Conservation (phyloP, 331 rosid genomes). For the Rhamnella rubrinervis region DNA sequence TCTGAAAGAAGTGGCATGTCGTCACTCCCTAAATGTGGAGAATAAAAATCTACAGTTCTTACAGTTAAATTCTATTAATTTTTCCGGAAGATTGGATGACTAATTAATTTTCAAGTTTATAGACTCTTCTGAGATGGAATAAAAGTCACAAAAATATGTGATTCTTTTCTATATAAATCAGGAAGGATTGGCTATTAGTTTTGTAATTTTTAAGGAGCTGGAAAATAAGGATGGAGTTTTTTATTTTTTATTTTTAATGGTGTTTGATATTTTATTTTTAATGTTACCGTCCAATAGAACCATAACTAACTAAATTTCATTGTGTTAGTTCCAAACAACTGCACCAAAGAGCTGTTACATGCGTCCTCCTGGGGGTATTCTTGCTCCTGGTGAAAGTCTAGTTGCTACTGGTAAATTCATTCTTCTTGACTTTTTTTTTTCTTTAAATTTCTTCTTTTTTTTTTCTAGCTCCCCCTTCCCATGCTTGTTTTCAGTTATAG, state of each 20-base stretch:
- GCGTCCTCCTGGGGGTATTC: constrained; percentile 97
- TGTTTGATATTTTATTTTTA: not conserved
- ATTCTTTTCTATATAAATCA: not conserved
- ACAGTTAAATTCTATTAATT: not conserved
- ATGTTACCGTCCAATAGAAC: not conserved
- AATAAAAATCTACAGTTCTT: not conserved
- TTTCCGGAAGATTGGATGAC: not conserved
- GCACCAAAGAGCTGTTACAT: constrained; percentile 98
- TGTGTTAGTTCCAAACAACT: constrained; percentile 89
- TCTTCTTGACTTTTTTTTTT: constrained; percentile 26
- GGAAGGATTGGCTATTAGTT: not conserved
- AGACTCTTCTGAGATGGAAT: no score
- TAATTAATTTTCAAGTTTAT: not conserved
- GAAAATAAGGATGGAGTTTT: not conserved
- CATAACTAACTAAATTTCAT: constrained; percentile 18
- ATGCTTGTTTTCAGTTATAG: not conserved
- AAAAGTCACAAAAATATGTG: not conserved
- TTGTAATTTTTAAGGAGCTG: not conserved
- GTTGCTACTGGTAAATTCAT: constrained; percentile 74
- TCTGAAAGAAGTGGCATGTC: not conserved
- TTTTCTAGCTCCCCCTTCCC: not conserved
- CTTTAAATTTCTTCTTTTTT: not conserved
- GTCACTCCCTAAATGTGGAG: not conserved
- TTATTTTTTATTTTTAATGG: not conserved
- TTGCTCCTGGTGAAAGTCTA: constrained; percentile 83